These are phyloP conservation scores for Aphanomyces euteiches DNA, from an alignment of 352 stramenopile genomes.

Conservation along the genomic window DNA sequence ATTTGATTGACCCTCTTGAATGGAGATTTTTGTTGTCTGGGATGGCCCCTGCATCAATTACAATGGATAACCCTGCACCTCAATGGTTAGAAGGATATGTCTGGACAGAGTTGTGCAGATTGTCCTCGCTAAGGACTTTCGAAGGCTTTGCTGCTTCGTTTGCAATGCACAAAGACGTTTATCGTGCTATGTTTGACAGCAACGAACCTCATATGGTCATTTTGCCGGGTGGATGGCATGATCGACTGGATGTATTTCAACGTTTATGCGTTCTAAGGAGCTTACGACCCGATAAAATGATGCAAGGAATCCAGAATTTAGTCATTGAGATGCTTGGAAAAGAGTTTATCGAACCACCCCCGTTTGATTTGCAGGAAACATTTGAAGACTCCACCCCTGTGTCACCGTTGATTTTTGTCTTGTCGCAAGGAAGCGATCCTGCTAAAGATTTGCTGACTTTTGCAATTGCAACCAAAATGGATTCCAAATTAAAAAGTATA, in stretches of 20 bases:
- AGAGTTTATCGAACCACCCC: conserved; percentile 50
- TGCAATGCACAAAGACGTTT: conserved; percentile 21
- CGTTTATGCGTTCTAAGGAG: conserved; percentile 40
- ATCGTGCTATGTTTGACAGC: conserved; percentile 31
- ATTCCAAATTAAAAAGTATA: conserved; percentile 38
- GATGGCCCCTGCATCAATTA: conserved; percentile 40
- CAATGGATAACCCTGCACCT: conserved; percentile 32
- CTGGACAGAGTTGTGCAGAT: conserved; percentile 39
- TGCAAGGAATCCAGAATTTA: conserved; percentile 45
- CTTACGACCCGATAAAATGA: conserved; percentile 45
- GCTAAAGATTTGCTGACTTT: conserved; percentile 43
- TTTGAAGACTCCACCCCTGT: conserved; percentile 47
- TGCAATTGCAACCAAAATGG: conserved; percentile 36
- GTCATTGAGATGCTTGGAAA: conserved; percentile 45
- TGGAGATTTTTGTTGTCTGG: conserved; percentile 90
- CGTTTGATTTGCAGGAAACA: conserved; percentile 51
- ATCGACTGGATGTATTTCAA: conserved; percentile 41
- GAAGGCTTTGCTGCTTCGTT: conserved; percentile 30
- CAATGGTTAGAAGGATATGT: conserved; percentile 33
- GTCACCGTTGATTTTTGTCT: conserved; percentile 54
- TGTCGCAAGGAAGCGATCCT: conserved; percentile 50
- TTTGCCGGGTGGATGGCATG: conserved; percentile 40
- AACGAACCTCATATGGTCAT: conserved; percentile 46
- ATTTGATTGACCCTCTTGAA: conserved; percentile 73
- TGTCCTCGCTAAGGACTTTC: conserved; percentile 26